phyloP scores from a whole-genome alignment of 805 yeast species.

The Nakazawaea wickerhamii region DNA sequence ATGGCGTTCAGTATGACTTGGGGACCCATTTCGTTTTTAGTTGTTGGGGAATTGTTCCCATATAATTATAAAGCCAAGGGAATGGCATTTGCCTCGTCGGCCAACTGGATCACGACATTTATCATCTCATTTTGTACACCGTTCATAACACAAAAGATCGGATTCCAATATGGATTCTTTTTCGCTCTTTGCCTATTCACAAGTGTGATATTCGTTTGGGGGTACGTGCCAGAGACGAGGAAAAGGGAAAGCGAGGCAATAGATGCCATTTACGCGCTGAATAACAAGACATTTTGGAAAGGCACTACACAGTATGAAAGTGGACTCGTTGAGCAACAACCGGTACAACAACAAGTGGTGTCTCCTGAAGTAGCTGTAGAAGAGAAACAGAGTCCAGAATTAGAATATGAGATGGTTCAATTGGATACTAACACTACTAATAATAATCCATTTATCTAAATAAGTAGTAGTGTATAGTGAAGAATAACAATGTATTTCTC shows the following conservation, averaged over 20 bases:
- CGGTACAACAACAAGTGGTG: neutral
- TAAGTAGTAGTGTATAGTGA: too few species aligned
- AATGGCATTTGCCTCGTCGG: slow-evolving; percentile 49
- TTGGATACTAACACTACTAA: too few species aligned
- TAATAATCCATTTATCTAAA: too few species aligned
- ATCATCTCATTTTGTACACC: slow-evolving; percentile 67
- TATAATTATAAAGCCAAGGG: slow-evolving; percentile 52
- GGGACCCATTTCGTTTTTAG: slow-evolving; percentile 68
- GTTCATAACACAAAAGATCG: slow-evolving; percentile 52
- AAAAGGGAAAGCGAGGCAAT: slow-evolving; percentile 18
- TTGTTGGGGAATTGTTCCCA: slow-evolving; percentile 64
- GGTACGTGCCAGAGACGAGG: slow-evolving; percentile 29
- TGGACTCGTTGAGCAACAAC: too few species aligned
- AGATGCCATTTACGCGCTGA: slow-evolving; percentile 15
- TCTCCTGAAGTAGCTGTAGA: neutral
- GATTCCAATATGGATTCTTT: slow-evolving; percentile 63
- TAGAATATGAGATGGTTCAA: too few species aligned
- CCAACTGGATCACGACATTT: slow-evolving; percentile 62
- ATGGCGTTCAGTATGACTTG: slow-evolving; percentile 63
- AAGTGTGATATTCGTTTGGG: slow-evolving; percentile 22
- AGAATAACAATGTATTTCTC: too few species aligned
- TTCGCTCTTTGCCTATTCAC: slow-evolving; percentile 26
- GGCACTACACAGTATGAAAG: neutral
- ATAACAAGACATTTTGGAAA: slow-evolving; percentile 3
- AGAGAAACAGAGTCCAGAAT: neutral